Evolutionary conservation across 1,139 yeast genomes (phyloP).

Genomic region (Yamadazyma aaseri): DNA sequence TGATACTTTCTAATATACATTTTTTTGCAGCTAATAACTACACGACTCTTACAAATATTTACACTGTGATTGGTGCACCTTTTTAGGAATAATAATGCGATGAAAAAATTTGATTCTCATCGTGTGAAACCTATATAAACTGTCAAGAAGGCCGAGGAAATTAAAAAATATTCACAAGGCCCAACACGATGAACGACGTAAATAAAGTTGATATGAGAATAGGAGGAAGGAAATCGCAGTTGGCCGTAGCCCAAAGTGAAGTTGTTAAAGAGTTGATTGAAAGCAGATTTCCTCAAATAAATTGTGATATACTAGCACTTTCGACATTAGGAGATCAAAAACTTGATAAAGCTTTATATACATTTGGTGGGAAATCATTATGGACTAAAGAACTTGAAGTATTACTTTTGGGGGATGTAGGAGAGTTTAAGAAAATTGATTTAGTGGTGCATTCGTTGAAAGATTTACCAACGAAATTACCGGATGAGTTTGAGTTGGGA

Average conservation of each 20-base stretch:
- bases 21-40: slow-evolving; percentile 1
- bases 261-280: slow-evolving; percentile 64
- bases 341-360: slow-evolving; percentile 79
- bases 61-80: slow-evolving; percentile 2
- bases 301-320: slow-evolving; percentile 71
- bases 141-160: neutral
- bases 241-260: slow-evolving; percentile 86
- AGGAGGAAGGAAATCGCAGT: slow-evolving; percentile 85
- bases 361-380: slow-evolving; percentile 92
- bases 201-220: slow-evolving; percentile 39
- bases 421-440: slow-evolving; percentile 70
- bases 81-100: neutral
- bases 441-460: slow-evolving; percentile 91
- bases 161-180: too few relatives aligned
- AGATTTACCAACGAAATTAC: slow-evolving; percentile 91
- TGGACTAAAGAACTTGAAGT: slow-evolving; percentile 97
- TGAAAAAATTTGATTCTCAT: slow-evolving; percentile 1
- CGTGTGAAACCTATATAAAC: slow-evolving; percentile 3
- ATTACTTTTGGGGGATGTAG: slow-evolving; percentile 60
- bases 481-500: slow-evolving; percentile 87
- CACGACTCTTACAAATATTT: slow-evolving; percentile 4
- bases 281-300: slow-evolving; percentile 55
- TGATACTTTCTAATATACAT: slow-evolving; percentile 7
- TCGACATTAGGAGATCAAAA: slow-evolving; percentile 89
- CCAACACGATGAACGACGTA: slow-evolving; percentile 3